These are phyloP conservation scores for Xylariaceae sp. DNA, from an alignment of 2,329 filamentous ascomycete genomes.

Conservation along the genomic window DNA sequence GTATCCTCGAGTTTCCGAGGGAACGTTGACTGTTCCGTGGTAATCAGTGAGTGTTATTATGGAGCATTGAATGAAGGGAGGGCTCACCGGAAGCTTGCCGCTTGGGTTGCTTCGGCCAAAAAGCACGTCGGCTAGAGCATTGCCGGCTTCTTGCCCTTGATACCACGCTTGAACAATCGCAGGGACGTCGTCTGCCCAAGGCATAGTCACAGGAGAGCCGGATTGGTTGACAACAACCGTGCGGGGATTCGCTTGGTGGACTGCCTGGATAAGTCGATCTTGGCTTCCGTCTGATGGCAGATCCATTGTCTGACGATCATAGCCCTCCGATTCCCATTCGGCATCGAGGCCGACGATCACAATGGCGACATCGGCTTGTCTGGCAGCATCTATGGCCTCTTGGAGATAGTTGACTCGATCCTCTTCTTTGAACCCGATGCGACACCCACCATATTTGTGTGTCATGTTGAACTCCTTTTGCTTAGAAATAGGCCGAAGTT, in stretches of 20 bases:
- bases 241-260: conserved; percentile 58
- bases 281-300: conserved; percentile 54
- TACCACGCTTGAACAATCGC: conserved; percentile 69
- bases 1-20: conserved; percentile 61
- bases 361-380: conserved; percentile 61
- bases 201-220: conserved; percentile 65
- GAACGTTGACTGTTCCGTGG: conserved; percentile 55
- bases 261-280: conserved; percentile 59
- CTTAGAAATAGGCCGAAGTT: conserved; percentile 58
- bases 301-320: conserved; percentile 60
- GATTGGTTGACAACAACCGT: conserved; percentile 68
- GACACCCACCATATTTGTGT: conserved; percentile 66
- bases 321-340: conserved; percentile 73
- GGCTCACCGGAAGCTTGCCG: conserved; percentile 60
- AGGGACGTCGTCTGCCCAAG: conserved; percentile 62
- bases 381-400: conserved; percentile 60
- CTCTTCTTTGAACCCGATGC: conserved; percentile 66
- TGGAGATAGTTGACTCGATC: conserved; percentile 59
- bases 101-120: conserved; percentile 61
- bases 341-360: conserved; percentile 66
- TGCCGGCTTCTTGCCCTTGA: conserved; percentile 65
- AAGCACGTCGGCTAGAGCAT: conserved; percentile 63
- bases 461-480: conserved; percentile 54
- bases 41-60: conserved; percentile 2
- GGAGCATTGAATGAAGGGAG: not conserved